Evolutionary conservation across 306 rosid species (phyloP), one percentile per base, ranked within the genome.

Genomic region (Cucurbita pepo): DNA sequence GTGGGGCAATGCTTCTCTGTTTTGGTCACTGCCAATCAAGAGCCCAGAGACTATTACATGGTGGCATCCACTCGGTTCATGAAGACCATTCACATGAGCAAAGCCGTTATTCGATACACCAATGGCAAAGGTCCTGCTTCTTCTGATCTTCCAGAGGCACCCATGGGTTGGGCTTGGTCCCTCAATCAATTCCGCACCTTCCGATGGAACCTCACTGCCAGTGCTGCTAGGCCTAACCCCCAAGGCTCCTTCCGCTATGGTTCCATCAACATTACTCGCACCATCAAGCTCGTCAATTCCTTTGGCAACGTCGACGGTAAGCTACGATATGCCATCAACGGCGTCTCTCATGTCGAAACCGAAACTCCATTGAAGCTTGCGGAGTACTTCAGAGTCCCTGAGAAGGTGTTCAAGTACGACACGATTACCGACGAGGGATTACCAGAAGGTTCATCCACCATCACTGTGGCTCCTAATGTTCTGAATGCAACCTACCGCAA

Each of bases 121-220:
- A 62, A 66, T 43, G 89, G 91, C 0, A 84, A 89, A 3, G 72
- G 84, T 4, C 92, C 91, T 0, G 90, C 96, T 3, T 62, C 84
- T 10, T 81, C 92, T 0, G 91, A 84, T 2, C 14, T 90, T 13
- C 84, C 87, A 0, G 81, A 72, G 10, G 88, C 87, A 1, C 98
- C 97, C 0, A 82, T 64, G 2, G 98, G 98, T 8, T 88, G 96
- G 97, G 97, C 94, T 0, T 90, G 96, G 98, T 93, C 97, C n/a
- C 87, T 93, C 10, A 90, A 93, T 45, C 98, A 93, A 43, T 93
- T 85, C 40, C 86, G 91, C 5, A 77, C 98, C 3, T 90, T 88
- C 69, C 87, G 90, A 0, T 93, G 98, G 98, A 93, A 93, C 78
- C 84, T 93, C 2, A 90, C 98, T 0, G 84, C 98, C 1, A 87